A percentile compares a stretch with the other conserved stretches of the same genome.
Conservation (phyloP, 2,329 filamentous ascomycete genomes). For the Zymoseptoria ardabiliae region DNA sequence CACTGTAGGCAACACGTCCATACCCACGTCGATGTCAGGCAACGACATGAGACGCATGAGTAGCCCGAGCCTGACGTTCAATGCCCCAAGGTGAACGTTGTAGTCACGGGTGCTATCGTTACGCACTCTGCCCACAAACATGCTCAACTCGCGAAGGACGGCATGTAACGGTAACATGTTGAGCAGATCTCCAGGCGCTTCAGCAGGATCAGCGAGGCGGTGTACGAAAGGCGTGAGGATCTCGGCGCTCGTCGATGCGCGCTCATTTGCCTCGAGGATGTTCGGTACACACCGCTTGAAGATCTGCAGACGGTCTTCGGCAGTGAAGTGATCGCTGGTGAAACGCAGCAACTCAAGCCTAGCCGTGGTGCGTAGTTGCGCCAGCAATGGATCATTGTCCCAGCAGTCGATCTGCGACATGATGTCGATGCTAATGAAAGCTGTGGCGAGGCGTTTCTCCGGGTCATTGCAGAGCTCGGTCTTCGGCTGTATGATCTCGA, state of each 20-base stretch:
- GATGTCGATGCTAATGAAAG: slow-evolving; percentile 23
- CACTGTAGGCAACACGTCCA: slow-evolving; percentile 6
- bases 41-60: slow-evolving; percentile 40
- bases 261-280: slow-evolving; percentile 9
- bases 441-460: slow-evolving; percentile 11
- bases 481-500: slow-evolving; percentile 10
- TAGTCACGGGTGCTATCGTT: slow-evolving; percentile 1
- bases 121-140: slow-evolving; percentile 26
- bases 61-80: slow-evolving; percentile 47
- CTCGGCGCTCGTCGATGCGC: slow-evolving; percentile 20
- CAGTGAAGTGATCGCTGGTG: slow-evolving; percentile 2
- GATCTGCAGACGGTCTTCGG: slow-evolving; percentile 17
- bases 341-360: slow-evolving; percentile 17
- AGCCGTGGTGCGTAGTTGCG: slow-evolving; percentile 13
- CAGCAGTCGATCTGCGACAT: slow-evolving; percentile 13
- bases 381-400: slow-evolving; percentile 3
- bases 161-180: slow-evolving; percentile 16
- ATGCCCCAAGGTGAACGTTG: not conserved
- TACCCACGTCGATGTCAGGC: slow-evolving; percentile 1
- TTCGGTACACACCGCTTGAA: slow-evolving; percentile 19
- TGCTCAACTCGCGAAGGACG: slow-evolving; percentile 34
- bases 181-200: slow-evolving; percentile 16
- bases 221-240: slow-evolving; percentile 18
- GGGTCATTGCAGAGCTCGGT: slow-evolving; percentile 1
- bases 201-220: not conserved